Conservation (phyloP, 1,284 basidiomycete species). For the Austroboletus rostrupii region DNA sequence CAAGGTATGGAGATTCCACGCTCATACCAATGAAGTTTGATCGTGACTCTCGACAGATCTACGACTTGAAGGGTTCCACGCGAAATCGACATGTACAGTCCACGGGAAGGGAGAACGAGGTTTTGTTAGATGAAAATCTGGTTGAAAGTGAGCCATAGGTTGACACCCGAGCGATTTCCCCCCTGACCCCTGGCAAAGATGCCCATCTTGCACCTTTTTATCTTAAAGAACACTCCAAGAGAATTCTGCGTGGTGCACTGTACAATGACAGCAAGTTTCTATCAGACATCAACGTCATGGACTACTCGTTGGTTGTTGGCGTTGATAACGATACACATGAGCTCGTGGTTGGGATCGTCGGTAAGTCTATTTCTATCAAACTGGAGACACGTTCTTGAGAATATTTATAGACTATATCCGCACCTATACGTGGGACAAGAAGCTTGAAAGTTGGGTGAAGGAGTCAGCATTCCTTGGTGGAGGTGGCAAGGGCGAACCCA, state of each 20-base stretch:
- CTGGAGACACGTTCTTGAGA: not conserved
- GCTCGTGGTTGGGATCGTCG: conserved; percentile 94
- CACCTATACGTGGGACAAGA: conserved; percentile 98
- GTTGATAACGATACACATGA: conserved; percentile 83
- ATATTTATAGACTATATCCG: conserved; percentile 77
- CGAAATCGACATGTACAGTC: conserved; percentile 89
- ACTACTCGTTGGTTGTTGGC: conserved; percentile 95
- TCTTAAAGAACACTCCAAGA: conserved; percentile 92
- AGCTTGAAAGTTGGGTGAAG: conserved; percentile 96
- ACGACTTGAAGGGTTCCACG: conserved; percentile 92
- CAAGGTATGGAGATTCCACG: conserved; percentile 47
- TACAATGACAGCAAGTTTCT: conserved; percentile 95
- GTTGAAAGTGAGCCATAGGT: conserved; percentile 58
- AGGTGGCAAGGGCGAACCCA: conserved; percentile 81
- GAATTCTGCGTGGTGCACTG: conserved; percentile 85
- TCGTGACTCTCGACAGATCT: conserved; percentile 56
- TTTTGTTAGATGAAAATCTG: conserved; percentile 91
- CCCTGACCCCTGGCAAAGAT: conserved; percentile 38
- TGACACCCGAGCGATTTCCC: not conserved
- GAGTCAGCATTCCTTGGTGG: conserved; percentile 86
- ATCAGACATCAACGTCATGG: conserved; percentile 97
- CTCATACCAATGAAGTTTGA: conserved; percentile 1
- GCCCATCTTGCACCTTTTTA: conserved; percentile 82
- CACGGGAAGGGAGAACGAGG: conserved; percentile 89
- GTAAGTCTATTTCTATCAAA: conserved; percentile 41